A percentile compares a stretch with the other conserved stretches of the same genome.
Conservation (phyloP, 106 monocot genomes). For the Cymbidium sinense region DNA sequence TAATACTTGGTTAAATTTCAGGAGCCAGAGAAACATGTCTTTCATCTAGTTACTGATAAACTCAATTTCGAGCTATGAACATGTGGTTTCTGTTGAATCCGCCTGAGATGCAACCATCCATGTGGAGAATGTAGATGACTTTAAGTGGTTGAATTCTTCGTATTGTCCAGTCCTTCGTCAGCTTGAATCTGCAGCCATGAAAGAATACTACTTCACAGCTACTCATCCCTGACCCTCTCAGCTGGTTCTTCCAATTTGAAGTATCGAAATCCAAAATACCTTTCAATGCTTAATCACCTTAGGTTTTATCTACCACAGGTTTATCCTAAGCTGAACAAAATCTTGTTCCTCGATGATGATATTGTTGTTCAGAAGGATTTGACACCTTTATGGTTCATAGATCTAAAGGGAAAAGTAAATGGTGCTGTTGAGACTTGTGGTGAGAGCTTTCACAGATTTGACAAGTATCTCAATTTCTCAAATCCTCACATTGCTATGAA, state of each 20-base stretch:
- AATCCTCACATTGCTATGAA: slow-evolving; percentile 51
- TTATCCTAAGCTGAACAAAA: slow-evolving; percentile 68
- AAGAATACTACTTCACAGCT: slow-evolving; percentile 66
- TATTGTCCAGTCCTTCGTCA: slow-evolving; percentile 69
- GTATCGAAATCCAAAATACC: slow-evolving; percentile 65
- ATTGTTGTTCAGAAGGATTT: slow-evolving; percentile 66
- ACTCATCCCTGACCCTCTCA: slow-evolving; percentile 60
- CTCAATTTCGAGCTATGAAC: slow-evolving; percentile 81
- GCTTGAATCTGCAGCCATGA: slow-evolving; percentile 78
- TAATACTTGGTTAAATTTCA: slow-evolving; percentile 16
- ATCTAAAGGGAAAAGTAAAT: slow-evolving; percentile 63
- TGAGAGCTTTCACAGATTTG: slow-evolving; percentile 62
- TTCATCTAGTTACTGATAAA: slow-evolving; percentile 79
- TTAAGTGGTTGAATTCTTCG: slow-evolving; percentile 79
- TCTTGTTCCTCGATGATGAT: slow-evolving; percentile 74
- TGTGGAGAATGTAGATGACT: slow-evolving; percentile 73
- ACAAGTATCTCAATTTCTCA: slow-evolving; percentile 69
- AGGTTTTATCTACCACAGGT: slow-evolving; percentile 69
- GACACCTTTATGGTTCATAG: slow-evolving; percentile 47
- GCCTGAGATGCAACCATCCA: slow-evolving; percentile 70
- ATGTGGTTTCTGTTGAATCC: slow-evolving; percentile 83
- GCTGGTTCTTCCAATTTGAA: slow-evolving; percentile 60
- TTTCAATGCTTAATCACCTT: slow-evolving; percentile 71
- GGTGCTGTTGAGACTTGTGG: slow-evolving; percentile 75
- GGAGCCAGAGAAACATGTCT: slow-evolving; percentile 81